Conservation (phyloP, 2,329 filamentous ascomycete species). For the Penicillium fuscoglaucum region DNA sequence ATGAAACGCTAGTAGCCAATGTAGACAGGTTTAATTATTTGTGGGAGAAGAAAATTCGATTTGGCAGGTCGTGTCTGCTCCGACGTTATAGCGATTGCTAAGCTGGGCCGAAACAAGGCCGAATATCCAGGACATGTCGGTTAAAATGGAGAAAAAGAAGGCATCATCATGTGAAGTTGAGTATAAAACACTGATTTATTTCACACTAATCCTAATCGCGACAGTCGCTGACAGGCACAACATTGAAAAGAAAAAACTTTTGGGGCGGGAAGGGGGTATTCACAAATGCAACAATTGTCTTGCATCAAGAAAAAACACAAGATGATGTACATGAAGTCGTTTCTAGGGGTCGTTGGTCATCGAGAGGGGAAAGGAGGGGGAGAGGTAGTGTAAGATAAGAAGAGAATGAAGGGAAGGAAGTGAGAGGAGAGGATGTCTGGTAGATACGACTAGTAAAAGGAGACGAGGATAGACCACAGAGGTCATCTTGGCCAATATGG, state of each 20-base stretch:
- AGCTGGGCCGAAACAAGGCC: background rate
- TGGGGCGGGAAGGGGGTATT: slow-evolving; percentile 30
- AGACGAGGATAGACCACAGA: background rate
- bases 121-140: too few relatives aligned
- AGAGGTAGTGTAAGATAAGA: background rate
- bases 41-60: too few relatives aligned
- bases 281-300: slow-evolving; percentile 27
- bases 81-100: too few relatives aligned
- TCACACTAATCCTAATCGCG: slow-evolving; percentile 6
- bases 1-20: too few relatives aligned
- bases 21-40: too few relatives aligned
- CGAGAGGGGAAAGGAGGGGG: background rate
- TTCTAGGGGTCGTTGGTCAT: slow-evolving; percentile 17
- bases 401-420: background rate
- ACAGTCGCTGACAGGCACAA: slow-evolving; percentile 7
- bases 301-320: slow-evolving; percentile 23
- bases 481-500: background rate
- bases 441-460: background rate
- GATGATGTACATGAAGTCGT: slow-evolving; percentile 31
- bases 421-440: background rate
- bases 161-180: background rate
- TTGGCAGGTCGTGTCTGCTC: too few relatives aligned
- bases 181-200: slow-evolving; percentile 1
- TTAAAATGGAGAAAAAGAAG: background rate
- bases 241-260: slow-evolving; percentile 22